Base-by-base conservation (phyloP, 116 monocot genomes). In the Phalaenopsis hybrid region DNA sequence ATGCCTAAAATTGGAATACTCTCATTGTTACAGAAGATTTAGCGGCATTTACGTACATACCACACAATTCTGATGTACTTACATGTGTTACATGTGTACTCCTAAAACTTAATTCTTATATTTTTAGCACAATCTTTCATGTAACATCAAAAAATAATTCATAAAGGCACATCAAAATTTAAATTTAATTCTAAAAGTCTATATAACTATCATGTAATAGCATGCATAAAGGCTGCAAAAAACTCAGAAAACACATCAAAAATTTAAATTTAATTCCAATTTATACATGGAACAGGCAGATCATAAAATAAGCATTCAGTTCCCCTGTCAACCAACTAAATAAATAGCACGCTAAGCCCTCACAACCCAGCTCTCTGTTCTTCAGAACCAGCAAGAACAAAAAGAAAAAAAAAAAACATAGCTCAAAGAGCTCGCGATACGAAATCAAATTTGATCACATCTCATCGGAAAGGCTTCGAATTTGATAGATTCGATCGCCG, bases 261-360 rank as follows among this genome's bases (percentile, higher is more conserved):
- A 63, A n/a, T 63, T 63, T 63, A 23, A 63, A 63, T 63, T 63
- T 63, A 63, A 63, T 63, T 63, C 63, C 23, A 63, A 63, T 23
- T 63, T 63, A 63, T 63, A 63, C 63, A 63, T 23, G 21, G 63
- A 63, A 63, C 23, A 63, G 25, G 63, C 21, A 59, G 15, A 21
- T 8, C 21, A 58, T 58, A 17, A 63, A 63, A 63, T 23, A 63
- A 63, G 21, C 23, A 63, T 63, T 20, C 63, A 63, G 20, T 21
- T 23, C 20, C 23, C 20, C 63, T 63, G 63, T 1, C 63, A 63
- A 63, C 8, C 6, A 63, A 28, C 28, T 28, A 28, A 55, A 12
- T 9, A 63, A 63, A 63, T 63, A 63, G 63, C 63, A 63, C 7
- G 63, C 20, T 9, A 63, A 63, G 63, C 63, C 23, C 63, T 63